Evolutionary conservation across 805 yeast species (phyloP).

Genomic region (Candida quercuum): DNA sequence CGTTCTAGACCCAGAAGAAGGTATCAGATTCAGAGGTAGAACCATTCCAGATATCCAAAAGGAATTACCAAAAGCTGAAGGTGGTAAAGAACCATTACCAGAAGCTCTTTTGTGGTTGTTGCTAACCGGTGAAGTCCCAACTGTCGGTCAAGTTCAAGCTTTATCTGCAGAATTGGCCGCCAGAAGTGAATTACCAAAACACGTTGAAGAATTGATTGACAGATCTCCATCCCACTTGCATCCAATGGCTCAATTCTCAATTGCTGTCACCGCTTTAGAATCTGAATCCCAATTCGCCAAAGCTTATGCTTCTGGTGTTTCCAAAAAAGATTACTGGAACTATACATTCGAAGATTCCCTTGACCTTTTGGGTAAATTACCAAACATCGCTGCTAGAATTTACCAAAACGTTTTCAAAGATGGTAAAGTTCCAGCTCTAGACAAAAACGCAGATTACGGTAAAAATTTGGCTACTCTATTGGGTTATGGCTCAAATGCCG

Average conservation of each 20-base stretch:
- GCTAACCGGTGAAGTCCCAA: conserved; percentile 79
- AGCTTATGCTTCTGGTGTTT: conserved; percentile 80
- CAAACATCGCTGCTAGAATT: conserved; percentile 75
- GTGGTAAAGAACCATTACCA: conserved; percentile 62
- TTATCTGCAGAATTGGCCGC: conserved; percentile 75
- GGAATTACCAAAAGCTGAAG: conserved; percentile 70
- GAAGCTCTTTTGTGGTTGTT: conserved; percentile 81
- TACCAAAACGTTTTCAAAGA: conserved; percentile 83
- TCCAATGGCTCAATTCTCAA: conserved; percentile 88
- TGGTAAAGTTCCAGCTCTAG: conserved; percentile 56
- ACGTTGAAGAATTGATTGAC: conserved; percentile 68
- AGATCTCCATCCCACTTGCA: conserved; percentile 70
- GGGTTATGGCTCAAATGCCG: conserved; percentile 54
- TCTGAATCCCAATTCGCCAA: conserved; percentile 78
- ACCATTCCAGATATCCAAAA: conserved; percentile 76
- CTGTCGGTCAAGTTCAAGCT: conserved; percentile 62
- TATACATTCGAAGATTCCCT: conserved; percentile 77
- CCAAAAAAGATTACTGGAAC: conserved; percentile 81
- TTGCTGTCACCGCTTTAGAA: conserved; percentile 78
- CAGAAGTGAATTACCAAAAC: conserved; percentile 72
- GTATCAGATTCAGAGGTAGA: conserved; percentile 80
- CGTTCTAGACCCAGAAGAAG: conserved; percentile 78
- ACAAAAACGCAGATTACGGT: conserved; percentile 58
- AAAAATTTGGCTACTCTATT: conserved; percentile 55
- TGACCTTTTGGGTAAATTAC: conserved; percentile 76